Evolutionary conservation across 177 flowering plant species (phyloP).

Genomic region (Vitis hybrid): DNA sequence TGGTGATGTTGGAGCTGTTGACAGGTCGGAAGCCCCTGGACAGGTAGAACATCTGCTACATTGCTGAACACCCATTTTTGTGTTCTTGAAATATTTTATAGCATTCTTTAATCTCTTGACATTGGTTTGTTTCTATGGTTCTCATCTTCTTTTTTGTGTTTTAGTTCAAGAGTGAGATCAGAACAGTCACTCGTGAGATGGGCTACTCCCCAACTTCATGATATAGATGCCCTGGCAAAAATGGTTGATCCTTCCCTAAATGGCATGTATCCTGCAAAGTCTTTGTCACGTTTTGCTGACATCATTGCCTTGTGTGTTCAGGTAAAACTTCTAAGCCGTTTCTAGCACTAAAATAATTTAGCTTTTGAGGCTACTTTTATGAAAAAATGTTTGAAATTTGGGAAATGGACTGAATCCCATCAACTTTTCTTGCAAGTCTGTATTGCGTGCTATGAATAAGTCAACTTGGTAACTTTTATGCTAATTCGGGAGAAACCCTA

Average conservation of each 20-base stretch:
- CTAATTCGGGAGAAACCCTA: no score
- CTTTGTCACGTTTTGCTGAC: slow-evolving; percentile 95
- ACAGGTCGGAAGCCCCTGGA: slow-evolving; percentile 96
- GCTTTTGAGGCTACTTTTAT: no score
- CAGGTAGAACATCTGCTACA: slow-evolving; percentile 45
- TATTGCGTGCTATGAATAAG: background rate
- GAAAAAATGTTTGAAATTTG: background rate
- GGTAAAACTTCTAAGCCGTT: slow-evolving; percentile 40
- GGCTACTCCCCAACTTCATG: slow-evolving; percentile 98
- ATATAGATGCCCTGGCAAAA: slow-evolving; percentile 90
- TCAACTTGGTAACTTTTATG: background rate
- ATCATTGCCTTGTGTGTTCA: slow-evolving; percentile 93
- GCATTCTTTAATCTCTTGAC: slow-evolving; percentile 9
- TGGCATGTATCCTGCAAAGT: slow-evolving; percentile 96
- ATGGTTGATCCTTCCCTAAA: slow-evolving; percentile 95
- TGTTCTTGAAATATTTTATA: background rate
- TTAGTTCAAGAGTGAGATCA: slow-evolving; percentile 80
- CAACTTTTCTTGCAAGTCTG: background rate
- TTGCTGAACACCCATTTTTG: background rate
- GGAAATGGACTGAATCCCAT: background rate
- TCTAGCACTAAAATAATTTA: background rate
- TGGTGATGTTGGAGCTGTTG: slow-evolving; percentile 93
- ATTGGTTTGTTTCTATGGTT: slow-evolving; percentile 8
- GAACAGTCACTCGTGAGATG: slow-evolving; percentile 97
- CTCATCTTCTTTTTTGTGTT: slow-evolving; percentile 9